A percentile compares a stretch with the other conserved stretches of the same genome.
Evolutionary conservation across 805 yeast genomes (phyloP).

Genomic region (Spathaspora sp.): DNA sequence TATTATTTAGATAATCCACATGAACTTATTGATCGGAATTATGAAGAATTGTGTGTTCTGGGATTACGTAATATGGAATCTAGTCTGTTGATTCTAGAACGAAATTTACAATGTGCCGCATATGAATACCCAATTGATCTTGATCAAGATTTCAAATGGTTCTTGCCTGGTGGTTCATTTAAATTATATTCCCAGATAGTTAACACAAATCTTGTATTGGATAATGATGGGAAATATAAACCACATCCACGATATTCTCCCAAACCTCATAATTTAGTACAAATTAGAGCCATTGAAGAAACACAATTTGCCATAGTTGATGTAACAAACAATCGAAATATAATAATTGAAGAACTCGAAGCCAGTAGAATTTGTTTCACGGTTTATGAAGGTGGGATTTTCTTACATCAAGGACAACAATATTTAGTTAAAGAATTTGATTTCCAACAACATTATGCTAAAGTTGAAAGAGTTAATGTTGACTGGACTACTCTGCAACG

Average conservation of each 20-base stretch:
- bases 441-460: slow-evolving; percentile 73
- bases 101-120: slow-evolving; percentile 94
- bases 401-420: slow-evolving; percentile 89
- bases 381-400: slow-evolving; percentile 86
- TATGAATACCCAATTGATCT: slow-evolving; percentile 68
- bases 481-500: slow-evolving; percentile 93
- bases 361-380: slow-evolving; percentile 88
- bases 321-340: slow-evolving; percentile 69
- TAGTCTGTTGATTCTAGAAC: slow-evolving; percentile 53
- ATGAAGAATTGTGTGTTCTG: slow-evolving; percentile 40
- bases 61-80: slow-evolving; percentile 31
- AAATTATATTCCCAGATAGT: slow-evolving; percentile 27
- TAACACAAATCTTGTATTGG: slow-evolving; percentile 26
- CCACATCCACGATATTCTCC: slow-evolving; percentile 57
- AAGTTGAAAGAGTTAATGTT: slow-evolving; percentile 83
- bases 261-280: slow-evolving; percentile 74
- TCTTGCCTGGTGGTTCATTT: slow-evolving; percentile 33
- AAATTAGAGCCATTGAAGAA: slow-evolving; percentile 81
- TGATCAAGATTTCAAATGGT: slow-evolving; percentile 53
- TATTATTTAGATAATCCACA: slow-evolving; percentile 71
- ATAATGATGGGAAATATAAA: slow-evolving; percentile 25
- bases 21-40: slow-evolving; percentile 43
- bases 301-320: slow-evolving; percentile 87
- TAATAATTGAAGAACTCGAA: slow-evolving; percentile 85
- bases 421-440: slow-evolving; percentile 84